These are phyloP conservation scores for Deuterostichococcus epilithicus DNA, from an alignment of 139 green algal species.

Conservation along the genomic window DNA sequence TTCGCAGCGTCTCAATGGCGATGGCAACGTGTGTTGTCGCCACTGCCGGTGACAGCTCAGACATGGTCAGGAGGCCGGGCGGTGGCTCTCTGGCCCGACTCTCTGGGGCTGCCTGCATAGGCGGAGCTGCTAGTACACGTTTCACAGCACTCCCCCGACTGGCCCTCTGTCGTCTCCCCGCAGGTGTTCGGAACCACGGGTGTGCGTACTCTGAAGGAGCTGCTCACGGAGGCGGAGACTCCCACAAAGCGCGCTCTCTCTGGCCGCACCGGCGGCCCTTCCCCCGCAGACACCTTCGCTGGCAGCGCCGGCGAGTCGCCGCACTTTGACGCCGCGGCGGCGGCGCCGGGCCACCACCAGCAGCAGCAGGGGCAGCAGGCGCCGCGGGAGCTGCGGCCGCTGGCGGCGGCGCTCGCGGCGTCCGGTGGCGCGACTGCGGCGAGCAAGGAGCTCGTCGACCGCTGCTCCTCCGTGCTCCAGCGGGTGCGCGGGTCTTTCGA, in stretches of 20 bases:
- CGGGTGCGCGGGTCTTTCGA: neutral
- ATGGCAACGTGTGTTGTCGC: constrained; percentile 5
- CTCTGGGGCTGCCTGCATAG: neutral
- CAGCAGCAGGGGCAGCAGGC: neutral
- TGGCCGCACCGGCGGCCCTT: neutral
- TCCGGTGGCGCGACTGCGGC: neutral
- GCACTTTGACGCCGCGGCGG: neutral
- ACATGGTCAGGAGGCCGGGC: neutral
- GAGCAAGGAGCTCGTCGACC: neutral
- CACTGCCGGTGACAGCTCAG: neutral
- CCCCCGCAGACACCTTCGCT: neutral
- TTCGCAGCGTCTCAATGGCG: constrained; percentile 9
- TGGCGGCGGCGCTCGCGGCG: neutral
- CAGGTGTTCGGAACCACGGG: constrained; percentile 21
- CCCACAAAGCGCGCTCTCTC: neutral
- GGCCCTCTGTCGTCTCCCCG: too few relatives aligned
- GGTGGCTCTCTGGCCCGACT: neutral
- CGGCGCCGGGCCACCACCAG: neutral
- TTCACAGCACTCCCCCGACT: too few relatives aligned
- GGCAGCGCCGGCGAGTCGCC: neutral
- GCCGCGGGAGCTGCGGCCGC: constrained; percentile 3
- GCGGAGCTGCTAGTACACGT: neutral
- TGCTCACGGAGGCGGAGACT: constrained; percentile 20
- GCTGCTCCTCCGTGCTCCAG: constrained; percentile 3
- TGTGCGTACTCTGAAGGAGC: constrained; percentile 20